Evolutionary conservation across 2,329 filamentous ascomycete species (phyloP), one percentile per base, ranked within the genome.

Genomic region (Lomentospora prolificans): DNA sequence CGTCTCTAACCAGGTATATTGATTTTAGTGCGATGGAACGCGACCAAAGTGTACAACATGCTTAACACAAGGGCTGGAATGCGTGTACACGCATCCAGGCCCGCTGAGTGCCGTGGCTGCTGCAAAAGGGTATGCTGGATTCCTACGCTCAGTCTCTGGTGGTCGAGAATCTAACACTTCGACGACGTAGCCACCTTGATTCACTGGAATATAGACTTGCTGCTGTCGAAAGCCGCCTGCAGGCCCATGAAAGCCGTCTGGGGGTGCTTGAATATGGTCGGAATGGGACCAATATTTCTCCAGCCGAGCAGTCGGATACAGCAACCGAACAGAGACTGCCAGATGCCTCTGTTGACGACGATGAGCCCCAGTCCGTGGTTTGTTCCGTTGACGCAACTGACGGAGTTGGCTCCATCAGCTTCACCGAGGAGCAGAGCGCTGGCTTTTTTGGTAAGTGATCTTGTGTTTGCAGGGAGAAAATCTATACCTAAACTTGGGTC

Each of bases 21-120:
- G 7, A 39, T 53, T 48, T 17, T 44, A 64, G 61, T 63, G 61
- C n/a, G 60, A 63, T 39, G 62, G 62, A 14, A 55, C 55, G 7
- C 56, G 62, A 24, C 62, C 62, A 2, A 58, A 57, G 22, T 63
- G 61, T 30, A 58, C 58, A n/a, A 57, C 59, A 10, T 63, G 62
- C 39, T 33, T 51, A 9, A 50, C 60, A 33, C 57, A 60, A 22
- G 54, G 55, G 7, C 51, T 63, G 24, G 56, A 62, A 10, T 63
- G 62, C 48, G 51, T 62, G 33, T 63, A 63, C 46, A 59, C 61
- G 19, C n/a, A 48, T n/a, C 41, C n/a, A 8, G n/a, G n/a, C 7
- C n/a, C n/a, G 17, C 41, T 24, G 41, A 17, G n/a, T n/a, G 30
- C 30, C 12, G 30, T 33, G 30, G 30, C 30, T 12, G 30, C 30